Base-by-base conservation (phyloP, 2,329 filamentous ascomycete genomes). In the Phialophora verrucosa region DNA sequence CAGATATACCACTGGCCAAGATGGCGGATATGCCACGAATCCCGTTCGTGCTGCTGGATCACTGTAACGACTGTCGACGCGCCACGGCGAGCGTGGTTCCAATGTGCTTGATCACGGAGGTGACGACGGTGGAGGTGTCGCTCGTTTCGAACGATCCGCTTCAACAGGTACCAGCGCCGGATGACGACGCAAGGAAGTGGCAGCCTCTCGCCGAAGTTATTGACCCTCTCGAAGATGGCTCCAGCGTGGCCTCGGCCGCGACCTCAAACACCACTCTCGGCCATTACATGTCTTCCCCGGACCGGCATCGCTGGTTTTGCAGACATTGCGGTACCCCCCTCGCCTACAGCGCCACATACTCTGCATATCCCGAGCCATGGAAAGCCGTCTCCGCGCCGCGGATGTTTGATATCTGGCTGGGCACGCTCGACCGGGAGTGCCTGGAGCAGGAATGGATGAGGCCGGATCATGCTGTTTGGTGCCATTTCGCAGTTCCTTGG, bases 361-460 rank as follows among this genome's bases (percentile, higher is more conserved):
- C 53, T 6, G 53, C 53, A 17, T 55, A 55, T 20, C 53, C 53
- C 4, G 14, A 31, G 27, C 29, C 53, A n/a, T 55, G 53, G 53
- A 55, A 27, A 27, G 25, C 20, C 49, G 20, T 14, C 29, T 17
- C 25, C 23, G 53, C 29, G n/a, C 53, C 53, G 1, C 3, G 53
- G 5, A 55, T 55, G 53, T 55, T 55, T 29, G 53, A 55, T n/a
- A 31, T 55, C 29, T 55, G 53, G 53, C n/a, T 55, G 12, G 53
- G 53, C 2, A 55, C 53, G 8, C n/a, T 55, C 17, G 53, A 55
- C 17, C 53, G 53, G 12, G 29, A 55, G 25, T 31, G 25, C 12
- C 11, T 55, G 53, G 53, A 55, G 29, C 25, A 55, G 8, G 53
- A 55, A 29, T 55, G 53, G 53, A 32, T 55, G 53, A 29, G 53